Percentiles rank a stretch among this genome's conserved stretches.
Evolutionary conservation across 805 yeast species (phyloP).

Genomic region (Hanseniaspora guilliermondii): DNA sequence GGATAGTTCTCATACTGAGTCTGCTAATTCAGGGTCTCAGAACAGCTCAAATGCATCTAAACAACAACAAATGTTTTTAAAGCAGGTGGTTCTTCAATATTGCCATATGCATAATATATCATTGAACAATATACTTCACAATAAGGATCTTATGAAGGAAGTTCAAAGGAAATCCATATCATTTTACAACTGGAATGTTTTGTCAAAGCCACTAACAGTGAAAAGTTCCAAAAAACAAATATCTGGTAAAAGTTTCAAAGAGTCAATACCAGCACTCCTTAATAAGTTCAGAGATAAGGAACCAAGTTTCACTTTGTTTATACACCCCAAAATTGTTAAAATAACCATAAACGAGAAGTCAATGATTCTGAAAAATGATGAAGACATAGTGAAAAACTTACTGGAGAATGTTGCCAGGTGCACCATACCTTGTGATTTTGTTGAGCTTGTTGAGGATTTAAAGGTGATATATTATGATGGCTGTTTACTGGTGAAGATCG

Average conservation of each 20-base stretch:
- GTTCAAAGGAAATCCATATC: slow-evolving; percentile 9
- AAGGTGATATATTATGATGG: slow-evolving; percentile 11
- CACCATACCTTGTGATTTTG: slow-evolving; percentile 8
- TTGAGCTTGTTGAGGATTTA: slow-evolving; percentile 8
- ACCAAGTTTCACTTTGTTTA: slow-evolving; percentile 7
- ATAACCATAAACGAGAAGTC: slow-evolving; percentile 7
- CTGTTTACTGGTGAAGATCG: slow-evolving; percentile 1
- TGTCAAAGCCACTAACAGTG: slow-evolving; percentile 7
- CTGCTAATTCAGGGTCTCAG: neutral
- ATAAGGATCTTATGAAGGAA: slow-evolving; percentile 8
- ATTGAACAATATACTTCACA: slow-evolving; percentile 2
- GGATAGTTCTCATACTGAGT: neutral
- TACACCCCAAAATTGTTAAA: slow-evolving; percentile 11
- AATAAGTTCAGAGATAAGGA: slow-evolving; percentile 9
- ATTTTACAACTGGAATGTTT: slow-evolving; percentile 11
- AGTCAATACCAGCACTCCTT: neutral
- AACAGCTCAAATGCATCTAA: neutral
- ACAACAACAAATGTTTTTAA: slow-evolving; percentile 8
- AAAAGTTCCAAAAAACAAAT: slow-evolving; percentile 8
- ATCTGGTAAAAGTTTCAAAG: slow-evolving; percentile 3
- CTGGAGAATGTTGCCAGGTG: slow-evolving; percentile 9
- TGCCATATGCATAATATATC: slow-evolving; percentile 3
- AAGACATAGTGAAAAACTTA: slow-evolving; percentile 9
- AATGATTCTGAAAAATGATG: slow-evolving; percentile 6
- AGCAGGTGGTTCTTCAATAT: slow-evolving; percentile 9